phyloP scores from a whole-genome alignment of 1,139 yeast species.

The Wickerhamomyces sp. region DNA sequence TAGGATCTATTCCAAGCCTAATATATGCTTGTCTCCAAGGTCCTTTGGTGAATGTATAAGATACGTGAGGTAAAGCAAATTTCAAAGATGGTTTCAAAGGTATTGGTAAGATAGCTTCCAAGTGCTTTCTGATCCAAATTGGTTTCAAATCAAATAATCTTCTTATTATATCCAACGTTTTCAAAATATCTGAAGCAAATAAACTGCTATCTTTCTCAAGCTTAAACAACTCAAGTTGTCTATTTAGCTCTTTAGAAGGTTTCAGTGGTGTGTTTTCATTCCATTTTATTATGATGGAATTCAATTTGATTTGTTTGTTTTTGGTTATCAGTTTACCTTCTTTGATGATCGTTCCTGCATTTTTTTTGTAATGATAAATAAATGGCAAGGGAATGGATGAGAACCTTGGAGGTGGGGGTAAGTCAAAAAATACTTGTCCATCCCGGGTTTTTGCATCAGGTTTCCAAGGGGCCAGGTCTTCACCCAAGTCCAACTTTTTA shows the following conservation, averaged over 20 bases:
- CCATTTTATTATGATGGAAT: slow-evolving; percentile 44
- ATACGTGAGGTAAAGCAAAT: slow-evolving; percentile 77
- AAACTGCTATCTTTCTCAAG: slow-evolving; percentile 8
- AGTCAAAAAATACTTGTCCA: slow-evolving; percentile 34
- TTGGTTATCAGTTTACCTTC: slow-evolving; percentile 46
- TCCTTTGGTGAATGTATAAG: slow-evolving; percentile 80
- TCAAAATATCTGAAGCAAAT: slow-evolving; percentile 18
- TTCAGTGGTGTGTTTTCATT: slow-evolving; percentile 40
- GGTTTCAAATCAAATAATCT: slow-evolving; percentile 66
- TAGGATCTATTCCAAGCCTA: slow-evolving; percentile 76
- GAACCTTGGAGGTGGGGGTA: slow-evolving; percentile 86
- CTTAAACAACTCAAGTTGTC: slow-evolving; percentile 27
- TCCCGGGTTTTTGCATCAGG: slow-evolving; percentile 5
- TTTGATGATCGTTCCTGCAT: slow-evolving; percentile 49
- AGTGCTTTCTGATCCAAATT: slow-evolving; percentile 79
- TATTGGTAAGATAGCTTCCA: slow-evolving; percentile 54
- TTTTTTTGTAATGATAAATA: slow-evolving; percentile 60
- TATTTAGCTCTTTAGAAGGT: slow-evolving; percentile 39
- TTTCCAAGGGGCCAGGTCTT: slow-evolving; percentile 22
- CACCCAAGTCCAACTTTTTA: slow-evolving; percentile 26
- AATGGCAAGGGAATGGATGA: slow-evolving; percentile 75
- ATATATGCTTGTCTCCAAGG: slow-evolving; percentile 95
- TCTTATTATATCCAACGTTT: slow-evolving; percentile 43
- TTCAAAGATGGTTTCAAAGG: slow-evolving; percentile 52
- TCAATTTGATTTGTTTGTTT: slow-evolving; percentile 37